A percentile compares a stretch with the other conserved stretches of the same genome.
These are phyloP conservation scores for Cichorium intybus DNA, from an alignment of 140 eudicot species.

Conservation along the genomic window DNA sequence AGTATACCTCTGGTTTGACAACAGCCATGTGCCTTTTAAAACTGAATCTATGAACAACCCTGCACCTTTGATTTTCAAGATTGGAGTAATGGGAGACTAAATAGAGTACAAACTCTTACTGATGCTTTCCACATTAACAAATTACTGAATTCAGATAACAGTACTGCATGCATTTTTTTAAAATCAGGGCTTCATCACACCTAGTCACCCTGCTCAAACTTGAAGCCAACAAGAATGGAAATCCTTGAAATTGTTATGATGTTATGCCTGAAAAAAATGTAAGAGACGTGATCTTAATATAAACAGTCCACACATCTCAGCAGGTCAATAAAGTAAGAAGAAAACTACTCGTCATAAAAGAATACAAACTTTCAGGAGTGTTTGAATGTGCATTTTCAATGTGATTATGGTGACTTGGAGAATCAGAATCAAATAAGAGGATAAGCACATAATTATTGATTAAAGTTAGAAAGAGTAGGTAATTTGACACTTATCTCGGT, in stretches of 20 bases:
- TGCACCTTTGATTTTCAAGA: constrained; percentile 6
- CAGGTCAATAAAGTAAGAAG: not conserved
- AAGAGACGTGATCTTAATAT: not conserved
- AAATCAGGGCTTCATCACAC: constrained; percentile 21
- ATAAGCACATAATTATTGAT: not conserved
- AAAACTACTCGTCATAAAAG: not conserved
- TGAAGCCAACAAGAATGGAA: constrained; percentile 2
- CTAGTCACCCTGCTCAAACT: constrained; percentile 21
- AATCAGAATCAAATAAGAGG: too few species aligned
- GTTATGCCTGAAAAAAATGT: constrained; percentile 22
- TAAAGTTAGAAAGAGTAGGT: not conserved
- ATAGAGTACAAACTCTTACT: not conserved
- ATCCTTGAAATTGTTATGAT: constrained; percentile 1
- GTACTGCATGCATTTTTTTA: constrained; percentile 9
- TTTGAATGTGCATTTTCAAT: not conserved
- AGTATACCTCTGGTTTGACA: constrained; percentile 67
- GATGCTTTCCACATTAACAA: constrained; percentile 1
- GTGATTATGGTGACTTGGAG: not conserved
- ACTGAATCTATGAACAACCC: not conserved
- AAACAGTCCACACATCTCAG: not conserved
- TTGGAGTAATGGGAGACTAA: constrained; percentile 4
- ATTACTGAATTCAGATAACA: constrained; percentile 4
- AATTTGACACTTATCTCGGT: not conserved
- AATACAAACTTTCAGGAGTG: not conserved
- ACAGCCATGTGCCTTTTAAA: constrained; percentile 47